Conservation (phyloP, 495 filamentous ascomycete species). For the Aspergillus cavernicola region DNA sequence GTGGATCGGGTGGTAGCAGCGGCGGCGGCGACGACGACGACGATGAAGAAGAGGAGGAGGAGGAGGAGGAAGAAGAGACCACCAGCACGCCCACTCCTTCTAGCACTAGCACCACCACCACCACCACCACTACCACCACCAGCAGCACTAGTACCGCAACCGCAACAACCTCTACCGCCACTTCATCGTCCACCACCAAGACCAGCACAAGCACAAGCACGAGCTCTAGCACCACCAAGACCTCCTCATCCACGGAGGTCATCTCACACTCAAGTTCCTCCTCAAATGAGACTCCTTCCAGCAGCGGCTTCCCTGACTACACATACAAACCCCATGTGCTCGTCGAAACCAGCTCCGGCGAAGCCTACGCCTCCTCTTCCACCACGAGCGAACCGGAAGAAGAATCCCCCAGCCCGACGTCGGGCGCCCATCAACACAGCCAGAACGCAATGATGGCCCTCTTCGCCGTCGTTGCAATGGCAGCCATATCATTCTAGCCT, state of each 20-base stretch:
- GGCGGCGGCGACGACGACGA: conserved; percentile 16
- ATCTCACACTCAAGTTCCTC: conserved; percentile 25
- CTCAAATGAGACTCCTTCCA: conserved; percentile 21
- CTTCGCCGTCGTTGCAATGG: conserved; percentile 9
- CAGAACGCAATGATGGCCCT: conserved; percentile 12
- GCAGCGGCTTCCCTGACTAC: conserved; percentile 24
- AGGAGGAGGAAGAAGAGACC: conserved; percentile 5
- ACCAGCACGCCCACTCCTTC: conserved; percentile 17
- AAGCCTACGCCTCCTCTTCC: conserved; percentile 1
- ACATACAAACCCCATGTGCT: conserved; percentile 35
- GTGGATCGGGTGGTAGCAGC: conserved; percentile 26
- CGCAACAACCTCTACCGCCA: conserved; percentile 13
- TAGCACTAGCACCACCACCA: conserved; percentile 12
- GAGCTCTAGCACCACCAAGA: conserved; percentile 20
- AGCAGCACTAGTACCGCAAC: background rate
- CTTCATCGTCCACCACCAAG: conserved; percentile 2
- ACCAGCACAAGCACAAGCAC: background rate
- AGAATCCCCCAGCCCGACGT: conserved; percentile 7
- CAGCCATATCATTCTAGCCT: conserved; percentile 1
- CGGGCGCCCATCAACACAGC: conserved; percentile 2
- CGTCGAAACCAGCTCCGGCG: conserved; percentile 20
- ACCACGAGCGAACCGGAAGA: conserved; percentile 1
- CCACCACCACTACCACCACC: conserved; percentile 8
- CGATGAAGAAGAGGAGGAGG: background rate
- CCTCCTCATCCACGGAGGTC: conserved; percentile 20